A percentile compares a stretch with the other conserved stretches of the same genome.
phyloP scores from a whole-genome alignment of 176 grass and related monocot species.

The Phoenix dactylifera region DNA sequence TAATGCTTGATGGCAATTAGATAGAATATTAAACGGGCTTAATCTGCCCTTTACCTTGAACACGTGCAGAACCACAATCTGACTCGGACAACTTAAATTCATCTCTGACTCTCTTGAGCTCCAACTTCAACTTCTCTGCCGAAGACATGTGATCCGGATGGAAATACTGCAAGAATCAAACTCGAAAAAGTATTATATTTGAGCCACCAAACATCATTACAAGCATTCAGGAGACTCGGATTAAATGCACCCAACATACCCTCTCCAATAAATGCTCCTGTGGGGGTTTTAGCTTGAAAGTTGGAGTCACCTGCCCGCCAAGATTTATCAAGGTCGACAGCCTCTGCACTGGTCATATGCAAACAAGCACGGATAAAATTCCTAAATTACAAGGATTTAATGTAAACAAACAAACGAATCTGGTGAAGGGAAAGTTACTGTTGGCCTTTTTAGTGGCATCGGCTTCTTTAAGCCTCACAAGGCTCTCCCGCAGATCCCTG shows the following conservation, averaged over 20 bases:
- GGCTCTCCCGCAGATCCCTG: background rate
- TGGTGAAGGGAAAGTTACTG: background rate
- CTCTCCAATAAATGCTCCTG: slow-evolving; percentile 77
- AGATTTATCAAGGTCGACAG: slow-evolving; percentile 25
- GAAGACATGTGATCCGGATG: slow-evolving; percentile 94
- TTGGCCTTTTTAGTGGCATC: slow-evolving; percentile 1
- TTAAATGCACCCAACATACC: slow-evolving; percentile 29
- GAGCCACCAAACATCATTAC: background rate
- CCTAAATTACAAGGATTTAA: background rate
- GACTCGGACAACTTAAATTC: slow-evolving; percentile 96
- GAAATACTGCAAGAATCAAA: slow-evolving; percentile 64
- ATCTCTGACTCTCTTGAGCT: slow-evolving; percentile 71
- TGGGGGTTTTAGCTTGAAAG: slow-evolving; percentile 49
- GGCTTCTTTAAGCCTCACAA: background rate
- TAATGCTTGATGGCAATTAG: too few species aligned
- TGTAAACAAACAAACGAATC: too few species aligned
- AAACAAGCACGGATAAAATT: slow-evolving; percentile 10
- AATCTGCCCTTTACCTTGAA: slow-evolving; percentile 45
- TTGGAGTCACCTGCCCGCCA: slow-evolving; percentile 11
- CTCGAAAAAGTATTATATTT: background rate
- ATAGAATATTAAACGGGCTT: too few species aligned
- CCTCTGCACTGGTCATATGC: slow-evolving; percentile 19
- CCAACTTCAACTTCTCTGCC: slow-evolving; percentile 86
- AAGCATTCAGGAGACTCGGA: background rate
- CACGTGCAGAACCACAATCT: slow-evolving; percentile 80